Conservation (phyloP, 2,329 filamentous ascomycete species). For the Penicillium sp. region DNA sequence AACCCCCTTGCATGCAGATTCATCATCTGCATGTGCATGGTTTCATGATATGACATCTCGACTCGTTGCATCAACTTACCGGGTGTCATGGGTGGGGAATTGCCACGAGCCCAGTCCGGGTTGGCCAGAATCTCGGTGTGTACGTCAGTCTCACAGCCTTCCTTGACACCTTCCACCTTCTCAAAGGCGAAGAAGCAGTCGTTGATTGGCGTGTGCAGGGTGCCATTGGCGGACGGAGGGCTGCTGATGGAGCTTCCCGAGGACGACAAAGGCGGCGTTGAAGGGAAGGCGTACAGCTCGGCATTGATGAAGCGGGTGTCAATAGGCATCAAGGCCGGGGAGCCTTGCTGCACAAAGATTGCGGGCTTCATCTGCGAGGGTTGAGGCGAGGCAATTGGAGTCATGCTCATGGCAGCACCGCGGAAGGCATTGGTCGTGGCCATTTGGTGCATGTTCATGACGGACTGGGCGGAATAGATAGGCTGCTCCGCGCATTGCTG, state of each 20-base stretch:
- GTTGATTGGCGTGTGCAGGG: conserved; percentile 81
- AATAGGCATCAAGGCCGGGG: conserved; percentile 61
- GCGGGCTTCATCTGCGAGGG: conserved; percentile 74
- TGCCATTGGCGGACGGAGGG: conserved; percentile 72
- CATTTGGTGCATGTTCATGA: conserved; percentile 50
- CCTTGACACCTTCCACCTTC: conserved; percentile 67
- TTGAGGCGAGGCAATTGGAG: conserved; percentile 74
- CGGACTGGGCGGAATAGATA: conserved; percentile 43
- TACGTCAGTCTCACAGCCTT: conserved; percentile 69
- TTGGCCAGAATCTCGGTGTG: conserved; percentile 71
- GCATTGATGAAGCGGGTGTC: conserved; percentile 71
- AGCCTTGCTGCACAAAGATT: conserved; percentile 64
- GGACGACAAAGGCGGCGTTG: conserved; percentile 83
- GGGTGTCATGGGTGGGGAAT: conserved; percentile 86
- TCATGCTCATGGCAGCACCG: conserved; percentile 49
- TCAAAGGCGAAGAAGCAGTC: conserved; percentile 75
- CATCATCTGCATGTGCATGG: conserved; percentile 1
- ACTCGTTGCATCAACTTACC: conserved; percentile 60
- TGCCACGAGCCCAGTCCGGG: conserved; percentile 74
- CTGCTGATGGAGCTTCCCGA: conserved; percentile 84
- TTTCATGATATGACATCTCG: conserved; percentile 10
- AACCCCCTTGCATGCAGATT: conserved; percentile 14
- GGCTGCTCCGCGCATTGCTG: conserved; percentile 30
- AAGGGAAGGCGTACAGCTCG: conserved; percentile 71
- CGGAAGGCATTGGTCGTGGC: conserved; percentile 46